These are phyloP conservation scores for Exophiala oligosperma DNA, from an alignment of 2,329 filamentous ascomycete genomes.

Conservation along the genomic window DNA sequence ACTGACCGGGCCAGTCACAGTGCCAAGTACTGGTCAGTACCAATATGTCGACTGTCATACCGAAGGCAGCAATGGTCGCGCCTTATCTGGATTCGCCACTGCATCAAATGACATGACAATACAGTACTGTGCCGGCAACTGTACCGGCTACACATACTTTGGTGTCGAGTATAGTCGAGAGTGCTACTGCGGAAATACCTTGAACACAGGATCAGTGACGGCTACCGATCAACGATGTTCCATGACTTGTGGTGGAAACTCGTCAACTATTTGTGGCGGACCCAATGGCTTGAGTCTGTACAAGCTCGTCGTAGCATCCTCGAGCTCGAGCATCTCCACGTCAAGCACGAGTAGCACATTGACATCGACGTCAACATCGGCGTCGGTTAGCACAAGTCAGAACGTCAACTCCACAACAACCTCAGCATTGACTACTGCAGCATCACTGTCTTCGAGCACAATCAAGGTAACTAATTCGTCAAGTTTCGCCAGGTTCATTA, in stretches of 20 bases:
- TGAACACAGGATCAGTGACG: slow-evolving; percentile 17
- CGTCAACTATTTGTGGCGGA: slow-evolving; percentile 31
- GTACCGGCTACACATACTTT: slow-evolving; percentile 35
- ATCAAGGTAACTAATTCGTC: not conserved
- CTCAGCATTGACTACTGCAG: not conserved
- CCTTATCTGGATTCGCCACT: slow-evolving; percentile 18
- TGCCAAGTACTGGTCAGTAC: slow-evolving; percentile 19
- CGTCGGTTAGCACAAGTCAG: not conserved
- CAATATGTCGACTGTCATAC: slow-evolving; percentile 25
- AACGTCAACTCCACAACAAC: not conserved
- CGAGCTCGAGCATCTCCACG: not conserved
- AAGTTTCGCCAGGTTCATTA: not conserved
- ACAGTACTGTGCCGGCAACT: slow-evolving; percentile 20
- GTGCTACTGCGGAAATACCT: slow-evolving; percentile 36
- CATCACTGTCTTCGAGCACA: not conserved
- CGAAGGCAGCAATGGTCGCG: slow-evolving; percentile 17
- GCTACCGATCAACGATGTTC: slow-evolving; percentile 19
- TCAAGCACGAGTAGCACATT: slow-evolving; percentile 1
- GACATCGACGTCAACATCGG: not conserved
- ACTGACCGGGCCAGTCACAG: slow-evolving; percentile 15
- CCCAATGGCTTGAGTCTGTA: slow-evolving; percentile 30
- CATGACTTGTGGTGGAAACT: slow-evolving; percentile 31
- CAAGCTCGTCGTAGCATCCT: slow-evolving; percentile 10
- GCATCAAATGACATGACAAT: slow-evolving; percentile 20
- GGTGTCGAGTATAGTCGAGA: slow-evolving; percentile 42